phyloP scores from a whole-genome alignment of 306 rosid species.

The Acacia crassicarpa region DNA sequence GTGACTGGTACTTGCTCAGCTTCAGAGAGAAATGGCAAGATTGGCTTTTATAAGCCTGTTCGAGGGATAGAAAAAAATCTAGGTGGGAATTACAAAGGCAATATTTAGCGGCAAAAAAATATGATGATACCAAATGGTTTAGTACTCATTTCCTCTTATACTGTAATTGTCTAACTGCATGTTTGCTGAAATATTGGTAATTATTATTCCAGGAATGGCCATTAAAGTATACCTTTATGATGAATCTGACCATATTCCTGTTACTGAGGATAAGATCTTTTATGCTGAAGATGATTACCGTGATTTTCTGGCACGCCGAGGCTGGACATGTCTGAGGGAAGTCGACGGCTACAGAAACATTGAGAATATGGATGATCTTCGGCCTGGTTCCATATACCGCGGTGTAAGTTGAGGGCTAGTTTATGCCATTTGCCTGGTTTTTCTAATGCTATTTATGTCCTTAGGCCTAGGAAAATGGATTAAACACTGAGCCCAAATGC shows the following conservation, averaged over 20 bases:
- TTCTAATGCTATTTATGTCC: slow-evolving; percentile 31
- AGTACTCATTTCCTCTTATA: not conserved
- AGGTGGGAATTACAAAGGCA: not conserved
- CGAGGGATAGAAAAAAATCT: not conserved
- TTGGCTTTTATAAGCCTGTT: not conserved
- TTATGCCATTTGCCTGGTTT: slow-evolving; percentile 21
- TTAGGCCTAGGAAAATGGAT: slow-evolving; percentile 29
- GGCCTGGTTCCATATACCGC: slow-evolving; percentile 82
- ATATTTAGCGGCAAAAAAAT: not conserved
- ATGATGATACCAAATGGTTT: not conserved
- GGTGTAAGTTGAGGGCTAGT: slow-evolving; percentile 63
- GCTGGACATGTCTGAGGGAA: slow-evolving; percentile 81
- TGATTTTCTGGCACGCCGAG: slow-evolving; percentile 74
- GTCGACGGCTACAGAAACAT: slow-evolving; percentile 77
- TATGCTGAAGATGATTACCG: slow-evolving; percentile 90
- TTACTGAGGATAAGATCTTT: slow-evolving; percentile 82
- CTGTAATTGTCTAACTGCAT: not conserved
- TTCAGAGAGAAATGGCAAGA: not conserved
- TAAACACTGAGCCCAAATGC: slow-evolving; percentile 18
- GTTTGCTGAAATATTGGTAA: slow-evolving; percentile 22
- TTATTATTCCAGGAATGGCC: slow-evolving; percentile 72
- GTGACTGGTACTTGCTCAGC: not conserved
- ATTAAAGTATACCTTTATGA: slow-evolving; percentile 80
- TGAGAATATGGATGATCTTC: slow-evolving; percentile 89
- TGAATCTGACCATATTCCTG: slow-evolving; percentile 74